Conservation (phyloP, 2,329 filamentous ascomycete species). For the Aureobasidium sp. region DNA sequence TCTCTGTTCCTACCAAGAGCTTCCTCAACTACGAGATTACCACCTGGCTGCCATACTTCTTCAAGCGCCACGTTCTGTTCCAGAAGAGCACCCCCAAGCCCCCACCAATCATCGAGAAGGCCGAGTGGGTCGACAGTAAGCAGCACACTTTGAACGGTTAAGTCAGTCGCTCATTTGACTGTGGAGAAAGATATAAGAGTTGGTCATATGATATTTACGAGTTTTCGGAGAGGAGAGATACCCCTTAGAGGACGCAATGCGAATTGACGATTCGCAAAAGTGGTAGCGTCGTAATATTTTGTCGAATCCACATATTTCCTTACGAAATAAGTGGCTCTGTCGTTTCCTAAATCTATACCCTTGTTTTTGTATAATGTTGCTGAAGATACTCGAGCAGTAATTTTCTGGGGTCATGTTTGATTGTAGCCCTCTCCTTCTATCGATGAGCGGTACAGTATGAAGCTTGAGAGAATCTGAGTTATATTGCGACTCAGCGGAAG, state of each 20-base stretch:
- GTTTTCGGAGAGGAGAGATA: not conserved
- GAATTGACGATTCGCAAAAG: not conserved
- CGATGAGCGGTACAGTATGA: not conserved
- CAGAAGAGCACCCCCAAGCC: conserved; percentile 28
- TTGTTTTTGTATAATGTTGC: too few species aligned
- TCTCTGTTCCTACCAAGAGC: conserved; percentile 36
- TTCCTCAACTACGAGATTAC: conserved; percentile 33
- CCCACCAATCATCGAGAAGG: conserved; percentile 30
- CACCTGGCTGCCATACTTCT: conserved; percentile 33
- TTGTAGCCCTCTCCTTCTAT: too few species aligned
- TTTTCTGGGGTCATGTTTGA: too few species aligned
- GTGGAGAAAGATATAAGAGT: not conserved
- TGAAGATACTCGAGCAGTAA: not conserved
- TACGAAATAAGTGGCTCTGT: too few species aligned
- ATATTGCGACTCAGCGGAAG: rapidly evolving
- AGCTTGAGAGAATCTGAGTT: too few species aligned
- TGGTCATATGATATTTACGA: not conserved
- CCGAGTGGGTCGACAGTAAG: not conserved
- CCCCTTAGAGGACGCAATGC: not conserved
- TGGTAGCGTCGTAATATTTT: conserved; percentile 3
- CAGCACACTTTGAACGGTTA: not conserved
- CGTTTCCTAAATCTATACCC: too few species aligned
- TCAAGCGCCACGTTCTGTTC: conserved; percentile 32
- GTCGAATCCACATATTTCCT: not conserved
- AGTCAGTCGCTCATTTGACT: not conserved